Evolutionary conservation across 2,329 filamentous ascomycete genomes (phyloP).

Genomic region (Coleophoma crateriformis): DNA sequence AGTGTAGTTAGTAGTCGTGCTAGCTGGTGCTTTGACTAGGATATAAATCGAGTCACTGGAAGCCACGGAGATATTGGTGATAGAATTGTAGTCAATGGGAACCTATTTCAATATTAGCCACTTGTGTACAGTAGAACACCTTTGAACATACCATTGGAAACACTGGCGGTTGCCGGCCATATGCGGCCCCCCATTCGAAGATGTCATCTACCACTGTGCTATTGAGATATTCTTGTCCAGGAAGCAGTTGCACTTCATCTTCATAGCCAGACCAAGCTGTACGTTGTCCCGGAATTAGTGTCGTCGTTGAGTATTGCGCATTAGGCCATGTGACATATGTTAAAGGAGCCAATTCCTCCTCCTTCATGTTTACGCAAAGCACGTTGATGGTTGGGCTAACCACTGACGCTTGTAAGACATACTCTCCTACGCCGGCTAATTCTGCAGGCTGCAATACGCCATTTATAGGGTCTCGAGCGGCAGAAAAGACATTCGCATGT

Average conservation of each 20-base stretch:
- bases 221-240: slow-evolving; percentile 40
- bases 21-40: slow-evolving; percentile 43
- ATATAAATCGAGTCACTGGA: slow-evolving; percentile 58
- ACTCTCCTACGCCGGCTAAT: slow-evolving; percentile 61
- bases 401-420: slow-evolving; percentile 61
- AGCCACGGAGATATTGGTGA: slow-evolving; percentile 47
- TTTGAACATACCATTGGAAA: slow-evolving; percentile 38
- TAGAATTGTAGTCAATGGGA: slow-evolving; percentile 60
- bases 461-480: slow-evolving; percentile 56
- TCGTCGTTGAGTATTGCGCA: slow-evolving; percentile 25
- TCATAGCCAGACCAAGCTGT: slow-evolving; percentile 31
- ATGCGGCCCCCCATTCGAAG: slow-evolving; percentile 58
- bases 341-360: slow-evolving; percentile 54
- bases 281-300: slow-evolving; percentile 28
- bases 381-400: slow-evolving; percentile 68
- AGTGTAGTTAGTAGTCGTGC: slow-evolving; percentile 45
- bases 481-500: slow-evolving; percentile 60
- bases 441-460: slow-evolving; percentile 64
- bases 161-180: slow-evolving; percentile 44
- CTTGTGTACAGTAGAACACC: too few species aligned
- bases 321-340: slow-evolving; percentile 58
- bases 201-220: slow-evolving; percentile 61
- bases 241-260: slow-evolving; percentile 29
- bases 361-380: slow-evolving; percentile 62
- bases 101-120: slow-evolving; percentile 26